Base-by-base conservation (phyloP, 2,329 filamentous ascomycete species). In the Penicillium brevicompactum region DNA sequence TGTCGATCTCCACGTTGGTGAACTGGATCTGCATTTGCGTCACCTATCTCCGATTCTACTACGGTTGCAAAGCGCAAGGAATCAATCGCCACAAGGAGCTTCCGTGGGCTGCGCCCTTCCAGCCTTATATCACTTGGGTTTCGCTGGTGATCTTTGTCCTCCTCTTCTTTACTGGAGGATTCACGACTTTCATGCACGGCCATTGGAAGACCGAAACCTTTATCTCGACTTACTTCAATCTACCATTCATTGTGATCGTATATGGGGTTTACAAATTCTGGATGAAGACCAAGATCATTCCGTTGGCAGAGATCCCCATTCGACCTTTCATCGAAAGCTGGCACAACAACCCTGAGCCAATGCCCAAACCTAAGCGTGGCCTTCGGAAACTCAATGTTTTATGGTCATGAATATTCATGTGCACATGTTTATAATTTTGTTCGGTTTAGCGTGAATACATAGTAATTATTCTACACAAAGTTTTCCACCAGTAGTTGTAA, bases 101-200 rank as follows among this genome's bases (percentile, higher is more conserved):
- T 2, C 80, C 82, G 0, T 84, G 81, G 65, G 74, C 74, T 11
- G 79, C 77, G 11, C 68, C 68, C 3, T 67, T 83, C 5, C 82
- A 84, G 61, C 82, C 87, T 0, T 89, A 86, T 66, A 81, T 81
- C 1, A 80, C 86, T 0, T 90, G 80, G 70, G 70, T 78, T 34
- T 77, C 80, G 5, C 79, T 89, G 2, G 63, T 80, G 16, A 62
- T 86, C 18, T 80, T 89, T 37, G 63, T 72, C 3, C 67, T 90
- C n/a, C 74, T 91, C 2, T 85, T 82, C 9, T 71, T 91, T 4
- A 86, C 88, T 50, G 88, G 88, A 58, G 88, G 87, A 0, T 91
- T 89, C 70, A 80, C 84, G 10, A 65, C 62, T 0, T 70, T 69
- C 22, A 61, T 68, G 31, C 55, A 63, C 5, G 60, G 61, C 0